Evolutionary conservation across 257 asterid genomes (phyloP), one percentile per base, ranked within the genome.

Genomic region (Craterostigma plantagineum): DNA sequence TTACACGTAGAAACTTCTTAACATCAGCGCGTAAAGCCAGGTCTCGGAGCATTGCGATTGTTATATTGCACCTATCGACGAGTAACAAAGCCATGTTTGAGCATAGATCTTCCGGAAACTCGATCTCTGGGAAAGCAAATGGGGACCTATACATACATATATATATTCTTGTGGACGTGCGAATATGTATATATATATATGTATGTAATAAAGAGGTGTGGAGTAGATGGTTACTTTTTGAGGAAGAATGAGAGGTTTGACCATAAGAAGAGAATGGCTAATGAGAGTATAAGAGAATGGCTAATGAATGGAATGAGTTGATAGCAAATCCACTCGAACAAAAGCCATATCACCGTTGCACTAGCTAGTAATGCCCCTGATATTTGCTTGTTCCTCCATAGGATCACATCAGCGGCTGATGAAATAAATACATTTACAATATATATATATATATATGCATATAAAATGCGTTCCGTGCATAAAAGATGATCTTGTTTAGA

Each of bases 381-480:
- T 17, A 66, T 61, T 61, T 76, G 95, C 69, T 79, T 87, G 73
- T 87, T 87, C 63, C 93, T 69, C 97, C 97, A 87, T 7, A 87
- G 81, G 48, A 87, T 62, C 33, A 87, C 72, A 54, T 87, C 97
- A 15, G 97, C 97, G 23, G 92, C 97, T 87, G 82, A 49, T 43
- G 33, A 30, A n/a, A 10, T 13, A 9, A 39, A 43, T 35, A n/a
- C 43, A 4, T 39, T 3, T 5, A 11, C 16, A 8, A 39, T 6
- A n/a, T 7, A 13, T 11, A 39, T 11, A 7, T 3, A 11, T 39
- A 39, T 39, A 7, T 11, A 39, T 39, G 3, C 3, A 7, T 7
- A 39, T 7, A 39, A 1, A 11, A n/a, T n/a, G n/a, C n/a, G n/a
- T n/a, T n/a, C n/a, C n/a, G n/a, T n/a, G n/a, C n/a, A n/a, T n/a